Base-by-base conservation (phyloP, 148 eudicot genomes). In the Silene uniflora region DNA sequence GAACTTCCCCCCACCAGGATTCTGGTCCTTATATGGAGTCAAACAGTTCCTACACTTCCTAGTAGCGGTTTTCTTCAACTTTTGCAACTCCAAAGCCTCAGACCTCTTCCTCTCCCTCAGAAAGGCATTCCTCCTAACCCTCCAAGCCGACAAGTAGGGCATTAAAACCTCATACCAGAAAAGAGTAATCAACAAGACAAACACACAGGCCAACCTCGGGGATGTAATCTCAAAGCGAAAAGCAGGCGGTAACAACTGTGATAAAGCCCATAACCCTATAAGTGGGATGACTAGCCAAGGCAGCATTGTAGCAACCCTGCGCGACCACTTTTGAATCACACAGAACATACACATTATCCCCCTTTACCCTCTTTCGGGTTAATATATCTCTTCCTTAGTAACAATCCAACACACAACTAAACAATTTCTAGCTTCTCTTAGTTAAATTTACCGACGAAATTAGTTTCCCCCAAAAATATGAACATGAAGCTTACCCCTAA, bases 291-390 rank as follows among this genome's bases (percentile, higher is more conserved):
- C 98, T 82, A 95, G 82, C 98, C 98, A 95, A 75, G 98, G 98
- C 84, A 95, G 87, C 97, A 95, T 92, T 78, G 98, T 95, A 81
- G 98, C 98, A 85, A 92, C 87, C 86, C 90, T 85, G 75, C 98
- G 90, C 76, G 98, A 92, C 97, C 97, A 95, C 91, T 89, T 92
- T 87, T 92, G 97, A 87, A 95, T 92, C 84, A 88, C 96, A 71
- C 98, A 95, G 80, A 95, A 92, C 90, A 92, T 89, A 89, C 98
- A 95, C 98, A 95, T 95, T 95, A 90, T 92, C 96, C 96, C 93
- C 91, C 87, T 87, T 79, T 68, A 81, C 62, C 87, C 82, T 76
- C 47, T 78, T 77, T 71, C 70, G 11, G 35, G 55, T 58, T 32
- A 68, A 49, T 49, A 49, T 49, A 49, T 49, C 0, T 49, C 54